These are phyloP conservation scores for Aspergillus sp. DNA, from an alignment of 2,329 filamentous ascomycete genomes.

Conservation along the genomic window DNA sequence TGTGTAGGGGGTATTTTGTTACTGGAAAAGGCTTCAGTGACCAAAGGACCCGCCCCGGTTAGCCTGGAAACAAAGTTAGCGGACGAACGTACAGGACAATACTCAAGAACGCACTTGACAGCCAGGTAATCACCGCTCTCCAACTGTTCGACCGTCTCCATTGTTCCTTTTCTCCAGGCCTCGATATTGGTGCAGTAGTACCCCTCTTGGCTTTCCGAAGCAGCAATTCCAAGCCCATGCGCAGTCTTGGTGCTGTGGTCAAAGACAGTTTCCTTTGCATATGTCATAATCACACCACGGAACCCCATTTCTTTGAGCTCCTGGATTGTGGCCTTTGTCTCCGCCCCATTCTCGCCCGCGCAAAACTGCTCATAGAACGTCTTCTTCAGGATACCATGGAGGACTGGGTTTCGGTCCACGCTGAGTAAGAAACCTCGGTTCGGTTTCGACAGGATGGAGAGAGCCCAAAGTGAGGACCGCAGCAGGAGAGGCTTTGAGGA, in stretches of 20 bases:
- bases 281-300: conserved; percentile 80
- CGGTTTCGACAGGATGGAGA: conserved; percentile 68
- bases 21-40: conserved; percentile 67
- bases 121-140: conserved; percentile 65
- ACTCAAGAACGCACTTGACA: conserved; percentile 53
- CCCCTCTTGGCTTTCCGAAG: not conserved
- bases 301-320: conserved; percentile 76
- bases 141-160: conserved; percentile 66
- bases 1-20: conserved; percentile 64
- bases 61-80: conserved; percentile 51
- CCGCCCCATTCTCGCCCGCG: conserved; percentile 72
- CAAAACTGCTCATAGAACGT: conserved; percentile 84
- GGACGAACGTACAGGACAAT: not conserved
- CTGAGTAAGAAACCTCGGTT: conserved; percentile 59
- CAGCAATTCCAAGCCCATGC: conserved; percentile 16
- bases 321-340: conserved; percentile 68
- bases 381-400: conserved; percentile 69
- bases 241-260: conserved; percentile 63
- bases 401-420: conserved; percentile 74
- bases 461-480: conserved; percentile 68
- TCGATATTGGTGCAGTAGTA: conserved; percentile 38
- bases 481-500: conserved; percentile 64
- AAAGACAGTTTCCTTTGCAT: conserved; percentile 79
- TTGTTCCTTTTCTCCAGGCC: conserved; percentile 74
- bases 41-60: conserved; percentile 75